A percentile compares a stretch with the other conserved stretches of the same genome.
phyloP scores from a whole-genome alignment of 1,284 basidiomycete genomes.

The Athelia sp. region DNA sequence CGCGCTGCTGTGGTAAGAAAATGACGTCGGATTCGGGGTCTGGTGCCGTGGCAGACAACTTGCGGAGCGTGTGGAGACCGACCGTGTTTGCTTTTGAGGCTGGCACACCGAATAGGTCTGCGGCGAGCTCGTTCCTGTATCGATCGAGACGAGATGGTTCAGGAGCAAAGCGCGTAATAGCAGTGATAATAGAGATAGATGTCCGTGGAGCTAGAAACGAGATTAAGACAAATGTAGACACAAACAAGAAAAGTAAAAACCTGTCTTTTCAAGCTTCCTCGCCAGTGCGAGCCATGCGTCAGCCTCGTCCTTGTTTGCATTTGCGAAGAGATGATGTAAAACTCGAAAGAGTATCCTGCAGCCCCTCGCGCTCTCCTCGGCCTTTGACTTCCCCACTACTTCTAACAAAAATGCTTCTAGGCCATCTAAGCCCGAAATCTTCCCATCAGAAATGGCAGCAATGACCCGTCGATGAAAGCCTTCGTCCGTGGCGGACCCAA shows the following conservation, averaged over 20 bases:
- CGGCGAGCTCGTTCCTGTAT: conserved; percentile 88
- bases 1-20: conserved; percentile 85
- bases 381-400: too few species aligned
- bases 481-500: conserved; percentile 32
- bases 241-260: conserved; percentile 39
- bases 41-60: conserved; percentile 77
- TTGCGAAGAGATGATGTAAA: too few species aligned
- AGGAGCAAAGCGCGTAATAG: conserved; percentile 57
- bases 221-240: not conserved
- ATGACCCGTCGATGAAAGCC: too few species aligned
- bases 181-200: conserved; percentile 58
- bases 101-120: conserved; percentile 68
- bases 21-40: conserved; percentile 72
- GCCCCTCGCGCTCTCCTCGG: too few species aligned
- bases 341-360: too few species aligned
- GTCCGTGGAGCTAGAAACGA: conserved; percentile 55
- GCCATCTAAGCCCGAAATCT: too few species aligned
- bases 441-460: too few species aligned
- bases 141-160: conserved; percentile 75
- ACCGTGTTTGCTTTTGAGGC: conserved; percentile 58
- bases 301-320: conserved; percentile 49
- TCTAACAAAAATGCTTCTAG: conserved; percentile 30
- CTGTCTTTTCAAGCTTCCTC: conserved; percentile 52
- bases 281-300: conserved; percentile 75
- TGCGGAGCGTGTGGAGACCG: conserved; percentile 67